Base-by-base conservation (phyloP, 2,329 filamentous ascomycete species). In the Verticillium longisporum region DNA sequence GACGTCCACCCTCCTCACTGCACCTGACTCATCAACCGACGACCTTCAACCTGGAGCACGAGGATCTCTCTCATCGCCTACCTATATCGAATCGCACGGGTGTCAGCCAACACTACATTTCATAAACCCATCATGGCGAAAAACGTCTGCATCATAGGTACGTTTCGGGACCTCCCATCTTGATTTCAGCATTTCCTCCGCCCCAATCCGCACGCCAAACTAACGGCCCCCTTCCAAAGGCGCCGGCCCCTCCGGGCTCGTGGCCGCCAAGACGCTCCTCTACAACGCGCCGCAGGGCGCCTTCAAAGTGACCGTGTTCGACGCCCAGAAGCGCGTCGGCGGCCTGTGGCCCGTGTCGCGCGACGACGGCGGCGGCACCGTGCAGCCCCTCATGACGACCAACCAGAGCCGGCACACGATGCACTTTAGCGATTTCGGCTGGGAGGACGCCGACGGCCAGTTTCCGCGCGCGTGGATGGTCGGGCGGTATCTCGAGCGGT, bases 391-490 rank as follows among this genome's bases (percentile, higher is more conserved):
- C 59, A 89, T 90, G 80, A 78, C 84, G 15, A 84, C 84, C 4
- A 96, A 96, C 71, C 85, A 93, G 68, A 92, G 89, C 74, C 83
- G 83, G 55, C 91, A 92, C 72, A 91, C 90, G 0, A 86, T 95
- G 65, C 82, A 84, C 67, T 88, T 88, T 67, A 86, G 84, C 65
- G 91, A 94, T 70, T 72, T 91, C 31, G 83, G 89, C 6, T 96
- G 91, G 91, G 78, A 82, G 3, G 75, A 79, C 5, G 74, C 73
- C 4, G 74, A 78, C 1, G 86, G 88, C 1, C 80, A 88, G 72
- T 87, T 95, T 56, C 91, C 91, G 1, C 85, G 81, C 41, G 91
- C 90, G 0, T 91, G 88, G 85, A 86, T 91, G 74, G 84, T 94
- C 4, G 90, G 90, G 1, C 77, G 77, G 32, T 96, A 96, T 70